Conservation (phyloP, 1,139 yeast genomes). For the Magnusiomyces starmeri region DNA sequence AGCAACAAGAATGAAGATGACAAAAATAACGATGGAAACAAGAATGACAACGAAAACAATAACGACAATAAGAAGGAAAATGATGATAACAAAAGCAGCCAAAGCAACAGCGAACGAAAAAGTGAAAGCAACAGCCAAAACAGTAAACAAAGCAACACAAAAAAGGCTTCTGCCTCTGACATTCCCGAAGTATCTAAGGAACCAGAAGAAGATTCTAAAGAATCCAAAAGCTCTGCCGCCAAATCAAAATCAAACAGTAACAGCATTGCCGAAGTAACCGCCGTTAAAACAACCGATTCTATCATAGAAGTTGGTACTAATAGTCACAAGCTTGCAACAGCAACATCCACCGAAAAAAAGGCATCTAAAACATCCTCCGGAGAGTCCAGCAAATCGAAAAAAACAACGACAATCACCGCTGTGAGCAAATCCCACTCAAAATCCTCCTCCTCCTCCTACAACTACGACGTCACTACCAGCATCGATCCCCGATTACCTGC, state of each 20-base stretch:
- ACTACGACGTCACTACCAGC: constrained; percentile 20
- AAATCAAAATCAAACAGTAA: constrained; percentile 5
- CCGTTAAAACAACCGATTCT: background rate
- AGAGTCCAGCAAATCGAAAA: constrained; percentile 9
- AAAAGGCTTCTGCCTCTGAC: too few species aligned
- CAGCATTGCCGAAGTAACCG: constrained; percentile 4
- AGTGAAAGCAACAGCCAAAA: constrained; percentile 6
- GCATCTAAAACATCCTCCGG: background rate
- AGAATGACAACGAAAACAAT: constrained; percentile 4
- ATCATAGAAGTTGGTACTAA: background rate
- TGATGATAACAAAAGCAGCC: background rate
- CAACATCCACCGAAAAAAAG: background rate
- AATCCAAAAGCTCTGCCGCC: too few species aligned
- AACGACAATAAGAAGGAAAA: constrained; percentile 4
- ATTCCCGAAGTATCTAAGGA: too few species aligned
- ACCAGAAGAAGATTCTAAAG: too few species aligned
- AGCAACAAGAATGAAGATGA: constrained; percentile 1
- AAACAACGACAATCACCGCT: constrained; percentile 9
- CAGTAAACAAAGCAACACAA: constrained; percentile 5
- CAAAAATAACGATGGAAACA: constrained; percentile 6
- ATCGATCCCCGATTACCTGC: constrained; percentile 34
- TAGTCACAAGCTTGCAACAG: background rate
- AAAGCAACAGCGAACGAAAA: constrained; percentile 3
- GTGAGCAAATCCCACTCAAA: constrained; percentile 7
- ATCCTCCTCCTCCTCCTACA: constrained; percentile 12